Evolutionary conservation across 257 asterid species (phyloP), one percentile per base, ranked within the genome.

Genomic region (Agastache rugosa): DNA sequence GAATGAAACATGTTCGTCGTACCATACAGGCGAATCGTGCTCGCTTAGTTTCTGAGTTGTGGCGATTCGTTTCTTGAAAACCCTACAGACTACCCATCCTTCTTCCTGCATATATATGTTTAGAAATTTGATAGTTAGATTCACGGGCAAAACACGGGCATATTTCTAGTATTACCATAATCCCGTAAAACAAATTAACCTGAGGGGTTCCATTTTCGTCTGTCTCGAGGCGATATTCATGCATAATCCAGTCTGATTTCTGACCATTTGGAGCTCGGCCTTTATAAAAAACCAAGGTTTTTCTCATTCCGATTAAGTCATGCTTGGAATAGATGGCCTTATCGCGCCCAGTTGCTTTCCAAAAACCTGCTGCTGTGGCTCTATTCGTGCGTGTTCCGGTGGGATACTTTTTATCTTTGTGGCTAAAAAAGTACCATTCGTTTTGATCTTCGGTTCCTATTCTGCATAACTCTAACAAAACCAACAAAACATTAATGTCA

Each of bases 1-100:
- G 87, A 89, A 88, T 0, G 96, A 79, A 20, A 87, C 90, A 41
- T 89, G 97, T 31, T 93, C 97, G 3, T 91, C 92, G 80, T 89
- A 89, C 98, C 98, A 93, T 6, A 82, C 83, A 2, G 97, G 96
- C 11, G 97, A 93, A 11, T 85, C 97, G 63, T 88, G 85, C 9
- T 89, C 97, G 48, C 86, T 83, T 12, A 83, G 67, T 70, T 75
- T 88, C 25, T 88, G 89, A 23, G 85, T 75, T 2, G 86, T 77
- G 17, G 92, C 83, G 45, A 88, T 77, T 75, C 85, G 75, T 72
- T 93, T 93, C 96, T 87, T 91, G 96, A 93, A 93, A 9, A 89
- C 98, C 77, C 88, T 76, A 62, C 97, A 93, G 0, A 93, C 98
- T 6, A 88, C 98, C 98, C 98, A 93, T n/a, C 98, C 98, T 83